Conservation (phyloP, 345 rosid genomes). For the Camelina hispida region DNA sequence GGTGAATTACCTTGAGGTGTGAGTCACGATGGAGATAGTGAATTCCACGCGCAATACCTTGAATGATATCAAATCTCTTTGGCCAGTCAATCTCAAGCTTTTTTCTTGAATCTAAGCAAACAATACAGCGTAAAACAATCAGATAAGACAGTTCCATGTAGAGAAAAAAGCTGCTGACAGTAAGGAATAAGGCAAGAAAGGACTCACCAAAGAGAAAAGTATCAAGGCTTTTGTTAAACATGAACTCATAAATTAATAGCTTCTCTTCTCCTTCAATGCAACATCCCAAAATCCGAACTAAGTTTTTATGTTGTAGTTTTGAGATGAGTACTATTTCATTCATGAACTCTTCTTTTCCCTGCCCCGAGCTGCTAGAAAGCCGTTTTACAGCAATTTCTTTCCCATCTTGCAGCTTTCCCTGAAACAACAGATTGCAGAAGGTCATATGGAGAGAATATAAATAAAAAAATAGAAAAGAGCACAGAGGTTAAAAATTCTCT, state of each 20-base stretch:
- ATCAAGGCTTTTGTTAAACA: constrained; percentile 66
- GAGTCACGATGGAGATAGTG: constrained; percentile 41
- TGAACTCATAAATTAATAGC: constrained; percentile 59
- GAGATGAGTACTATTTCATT: constrained; percentile 48
- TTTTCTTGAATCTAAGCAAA: constrained; percentile 28
- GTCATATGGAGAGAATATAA: neutral
- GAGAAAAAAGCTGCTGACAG: neutral
- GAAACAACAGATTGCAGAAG: constrained; percentile 9
- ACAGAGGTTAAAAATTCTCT: neutral
- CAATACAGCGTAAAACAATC: neutral
- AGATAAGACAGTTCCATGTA: neutral
- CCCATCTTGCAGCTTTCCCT: constrained; percentile 50
- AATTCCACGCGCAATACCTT: constrained; percentile 38
- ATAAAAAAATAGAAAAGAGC: neutral
- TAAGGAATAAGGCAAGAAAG: neutral
- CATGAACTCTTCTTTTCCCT: constrained; percentile 54
- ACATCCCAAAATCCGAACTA: constrained; percentile 62
- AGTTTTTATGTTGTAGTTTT: constrained; percentile 74
- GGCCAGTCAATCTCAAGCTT: constrained; percentile 24
- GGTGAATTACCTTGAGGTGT: constrained; percentile 36
- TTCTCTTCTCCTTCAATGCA: constrained; percentile 55
- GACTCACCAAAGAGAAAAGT: constrained; percentile 52
- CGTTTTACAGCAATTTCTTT: constrained; percentile 59
- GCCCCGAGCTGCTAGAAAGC: constrained; percentile 52
- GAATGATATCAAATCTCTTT: constrained; percentile 34